Conservation (phyloP, 1,139 yeast species). For the Citeromyces hawaiiensis region DNA sequence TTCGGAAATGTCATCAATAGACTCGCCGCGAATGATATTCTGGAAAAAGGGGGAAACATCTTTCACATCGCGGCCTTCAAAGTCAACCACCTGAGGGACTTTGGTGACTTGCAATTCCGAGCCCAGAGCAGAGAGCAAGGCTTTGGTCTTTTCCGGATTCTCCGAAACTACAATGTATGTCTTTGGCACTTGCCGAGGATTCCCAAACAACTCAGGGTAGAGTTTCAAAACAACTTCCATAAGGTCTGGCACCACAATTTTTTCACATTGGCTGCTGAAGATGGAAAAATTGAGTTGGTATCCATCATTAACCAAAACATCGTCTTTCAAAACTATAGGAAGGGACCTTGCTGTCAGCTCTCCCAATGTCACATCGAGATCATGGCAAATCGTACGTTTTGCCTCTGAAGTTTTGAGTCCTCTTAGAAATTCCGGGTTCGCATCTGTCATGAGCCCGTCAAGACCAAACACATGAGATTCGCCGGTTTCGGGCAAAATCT, state of each 20-base stretch:
- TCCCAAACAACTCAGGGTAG: background rate
- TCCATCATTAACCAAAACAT: background rate
- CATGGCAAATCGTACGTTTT: background rate
- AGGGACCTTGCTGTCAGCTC: background rate
- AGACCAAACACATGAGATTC: background rate
- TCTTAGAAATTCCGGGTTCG: background rate
- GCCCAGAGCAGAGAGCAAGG: background rate
- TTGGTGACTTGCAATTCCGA: constrained; percentile 1
- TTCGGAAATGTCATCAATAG: constrained; percentile 4
- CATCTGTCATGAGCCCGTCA: background rate
- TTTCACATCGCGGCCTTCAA: constrained; percentile 1
- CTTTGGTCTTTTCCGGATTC: background rate
- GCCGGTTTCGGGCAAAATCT: background rate
- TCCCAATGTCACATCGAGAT: background rate
- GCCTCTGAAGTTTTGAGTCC: background rate
- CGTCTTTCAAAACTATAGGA: background rate
- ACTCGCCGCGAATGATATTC: constrained; percentile 3
- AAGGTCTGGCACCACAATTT: background rate
- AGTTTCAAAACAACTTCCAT: background rate
- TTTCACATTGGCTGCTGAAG: background rate
- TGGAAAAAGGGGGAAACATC: constrained; percentile 4
- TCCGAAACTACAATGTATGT: background rate
- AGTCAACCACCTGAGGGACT: constrained; percentile 4
- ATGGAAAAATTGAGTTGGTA: background rate
- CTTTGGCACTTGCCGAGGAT: background rate